A percentile compares a stretch with the other conserved stretches of the same genome.
These are phyloP conservation scores for Eucalyptus decipiens DNA, from an alignment of 345 rosid species.

Conservation along the genomic window DNA sequence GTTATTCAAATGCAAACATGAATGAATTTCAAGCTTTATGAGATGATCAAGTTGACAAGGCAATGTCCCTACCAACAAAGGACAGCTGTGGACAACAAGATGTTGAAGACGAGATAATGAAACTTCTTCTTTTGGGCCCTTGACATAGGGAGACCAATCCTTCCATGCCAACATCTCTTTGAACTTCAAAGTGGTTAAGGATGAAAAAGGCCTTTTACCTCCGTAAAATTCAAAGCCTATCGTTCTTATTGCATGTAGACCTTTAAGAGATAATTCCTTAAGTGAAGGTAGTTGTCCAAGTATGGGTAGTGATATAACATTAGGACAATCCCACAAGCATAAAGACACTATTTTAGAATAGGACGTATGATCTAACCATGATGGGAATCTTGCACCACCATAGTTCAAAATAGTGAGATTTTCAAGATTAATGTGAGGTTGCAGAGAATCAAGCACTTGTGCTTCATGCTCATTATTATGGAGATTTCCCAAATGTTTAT, in stretches of 20 bases:
- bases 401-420: background rate
- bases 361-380: accelerated
- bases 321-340: background rate
- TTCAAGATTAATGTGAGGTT: background rate
- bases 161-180: background rate
- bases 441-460: background rate
- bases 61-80: background rate
- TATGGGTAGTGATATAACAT: accelerated
- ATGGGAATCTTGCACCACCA: background rate
- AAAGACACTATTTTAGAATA: background rate
- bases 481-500: no score
- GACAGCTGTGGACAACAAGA: accelerated
- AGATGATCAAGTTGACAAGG: background rate
- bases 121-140: background rate
- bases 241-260: background rate
- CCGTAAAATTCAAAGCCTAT: background rate
- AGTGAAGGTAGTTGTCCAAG: background rate
- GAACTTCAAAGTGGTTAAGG: background rate
- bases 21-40: background rate
- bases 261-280: background rate
- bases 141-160: background rate
- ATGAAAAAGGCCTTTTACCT: background rate
- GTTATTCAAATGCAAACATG: background rate
- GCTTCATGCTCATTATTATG: accelerated
- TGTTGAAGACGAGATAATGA: background rate